These are phyloP conservation scores for maize (Zea mays) DNA, from an alignment of 176 grass and related monocot species.

Conservation along the genomic window Zm-B73-REFERENCE-NAM-5.0 NC_050100.1:193962001-193962500, in stretches of 20 bases:
- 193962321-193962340: too few species aligned
- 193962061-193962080: neutral
- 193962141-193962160: neutral
- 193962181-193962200: neutral
- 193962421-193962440: too few species aligned
- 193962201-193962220: neutral
- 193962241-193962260: neutral
- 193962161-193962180: conserved; percentile 14
- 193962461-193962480: too few species aligned
- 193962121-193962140: conserved; percentile 42
- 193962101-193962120: conserved; percentile 35
- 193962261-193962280: too few species aligned
- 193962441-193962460: too few species aligned
- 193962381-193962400: too few species aligned
- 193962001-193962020: neutral
- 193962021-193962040: neutral
- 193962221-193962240: neutral
- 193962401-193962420: too few species aligned
- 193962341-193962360: too few species aligned
- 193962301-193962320: too few species aligned
- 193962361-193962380: too few species aligned
- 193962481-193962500: too few species aligned
- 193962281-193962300: too few species aligned
- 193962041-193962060: neutral
- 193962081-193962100: conserved; percentile 29